Evolutionary conservation across 257 asterid genomes (phyloP).

Genomic region (Perilla frutescens): DNA sequence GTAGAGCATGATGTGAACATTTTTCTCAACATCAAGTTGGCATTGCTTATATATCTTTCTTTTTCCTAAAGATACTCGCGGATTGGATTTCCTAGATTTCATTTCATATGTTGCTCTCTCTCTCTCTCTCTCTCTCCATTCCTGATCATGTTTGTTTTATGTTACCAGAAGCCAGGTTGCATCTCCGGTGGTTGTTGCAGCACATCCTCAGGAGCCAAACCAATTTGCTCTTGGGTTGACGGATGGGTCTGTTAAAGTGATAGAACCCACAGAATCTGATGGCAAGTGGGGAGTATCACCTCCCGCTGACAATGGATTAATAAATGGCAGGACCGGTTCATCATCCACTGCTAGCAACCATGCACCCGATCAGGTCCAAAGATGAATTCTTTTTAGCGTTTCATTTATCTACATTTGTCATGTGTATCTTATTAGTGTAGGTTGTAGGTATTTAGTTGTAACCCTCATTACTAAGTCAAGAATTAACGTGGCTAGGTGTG

Average conservation of each 20-base stretch:
- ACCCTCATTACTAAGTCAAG: slow-evolving; percentile 42
- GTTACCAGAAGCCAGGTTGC: slow-evolving; percentile 67
- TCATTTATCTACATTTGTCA: slow-evolving; percentile 26
- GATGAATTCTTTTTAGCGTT: slow-evolving; percentile 45
- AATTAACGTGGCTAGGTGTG: slow-evolving; percentile 46
- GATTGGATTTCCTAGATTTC: too few species aligned
- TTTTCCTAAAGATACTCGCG: too few species aligned
- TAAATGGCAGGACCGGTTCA: slow-evolving; percentile 72
- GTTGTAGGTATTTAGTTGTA: slow-evolving; percentile 52
- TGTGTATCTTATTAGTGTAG: slow-evolving; percentile 63
- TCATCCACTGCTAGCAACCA: slow-evolving; percentile 71
- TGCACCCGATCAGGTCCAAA: slow-evolving; percentile 76
- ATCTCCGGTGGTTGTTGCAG: slow-evolving; percentile 77
- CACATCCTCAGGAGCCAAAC: slow-evolving; percentile 85
- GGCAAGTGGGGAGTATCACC: slow-evolving; percentile 84
- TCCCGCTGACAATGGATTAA: slow-evolving; percentile 66
- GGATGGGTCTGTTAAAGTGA: slow-evolving; percentile 91
- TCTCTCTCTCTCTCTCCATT: neutral
- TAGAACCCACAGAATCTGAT: slow-evolving; percentile 89
- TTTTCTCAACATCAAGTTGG: too few species aligned
- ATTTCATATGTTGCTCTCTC: too few species aligned
- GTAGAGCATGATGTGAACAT: too few species aligned
- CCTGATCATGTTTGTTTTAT: slow-evolving; percentile 9
- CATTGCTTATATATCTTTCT: too few species aligned
- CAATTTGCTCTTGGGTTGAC: slow-evolving; percentile 90